Evolutionary conservation across 345 rosid genomes (phyloP), one percentile per base, ranked within the genome.

Genomic region (Eucalyptus brandiana): DNA sequence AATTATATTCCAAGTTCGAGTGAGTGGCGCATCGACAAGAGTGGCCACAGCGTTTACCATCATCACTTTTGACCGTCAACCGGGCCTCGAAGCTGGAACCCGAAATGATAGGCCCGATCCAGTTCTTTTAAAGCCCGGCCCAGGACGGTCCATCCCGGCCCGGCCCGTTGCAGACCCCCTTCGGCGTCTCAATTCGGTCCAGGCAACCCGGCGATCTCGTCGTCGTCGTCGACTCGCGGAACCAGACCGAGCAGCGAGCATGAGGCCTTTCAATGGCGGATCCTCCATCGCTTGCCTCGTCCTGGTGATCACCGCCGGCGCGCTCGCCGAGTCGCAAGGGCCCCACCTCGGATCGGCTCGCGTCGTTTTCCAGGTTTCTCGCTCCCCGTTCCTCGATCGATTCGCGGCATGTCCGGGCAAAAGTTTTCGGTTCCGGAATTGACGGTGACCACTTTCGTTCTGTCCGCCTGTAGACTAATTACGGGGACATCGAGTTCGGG

Each of bases 401-500:
- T 72, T 37, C 45, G 45, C 45, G 3, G 26, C 9, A 10, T 19
- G 15, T 72, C 23, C 83, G 28, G 45, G 26, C 58, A 8, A 10
- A 7, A 6, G 45, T 37, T 72, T 72, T 19, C 9, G 26, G 80
- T 69, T 72, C 45, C 45, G 23, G 45, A 21, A 72, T 72, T 89
- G 12, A 72, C 37, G 51, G 67, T 54, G 87, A 37, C 21, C 44
- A 28, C 45, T 72, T 37, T 72, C n/a, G 67, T 88, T 90, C 65
- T 67, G 6, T 86, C 37, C 86, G 81, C 26, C 54, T 91, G 93
- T 91, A 96, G 99, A 97, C 98, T 49, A 93, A 94, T 89, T 95
- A 93, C 91, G 99, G 99, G 53, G 98, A 96, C 90, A 95, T 97
- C 44, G 99, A 97, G 90, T 98, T 98, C 56, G 99, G 99, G 21